Conservation (phyloP, 352 stramenopile species). For the Pythium apleroticum region DNA sequence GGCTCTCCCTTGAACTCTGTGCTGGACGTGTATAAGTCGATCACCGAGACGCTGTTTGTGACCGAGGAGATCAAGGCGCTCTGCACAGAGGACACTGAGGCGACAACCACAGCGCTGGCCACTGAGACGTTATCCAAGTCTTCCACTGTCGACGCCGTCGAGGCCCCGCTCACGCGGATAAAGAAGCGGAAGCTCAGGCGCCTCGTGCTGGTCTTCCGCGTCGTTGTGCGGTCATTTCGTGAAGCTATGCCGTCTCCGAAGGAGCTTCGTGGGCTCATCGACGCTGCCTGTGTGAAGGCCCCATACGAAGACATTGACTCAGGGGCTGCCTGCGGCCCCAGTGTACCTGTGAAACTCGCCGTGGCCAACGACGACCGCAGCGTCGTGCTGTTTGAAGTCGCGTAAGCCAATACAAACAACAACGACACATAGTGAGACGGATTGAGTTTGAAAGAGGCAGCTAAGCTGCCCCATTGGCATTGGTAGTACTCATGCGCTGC, state of each 20-base stretch:
- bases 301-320: not conserved
- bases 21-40: conserved; percentile 64
- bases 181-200: conserved; percentile 46
- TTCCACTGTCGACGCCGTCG: not conserved
- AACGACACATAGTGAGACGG: not conserved
- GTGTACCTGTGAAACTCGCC: conserved; percentile 58
- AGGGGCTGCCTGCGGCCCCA: not conserved
- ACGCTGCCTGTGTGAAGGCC: not conserved
- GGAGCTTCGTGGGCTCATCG: conserved; percentile 24
- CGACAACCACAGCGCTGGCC: not conserved
- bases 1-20: conserved; percentile 18
- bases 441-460: conserved; percentile 11
- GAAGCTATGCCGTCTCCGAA: conserved; percentile 35
- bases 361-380: conserved; percentile 55
- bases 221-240: conserved; percentile 48
- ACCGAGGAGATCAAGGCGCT: conserved; percentile 3
- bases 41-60: conserved; percentile 28
- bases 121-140: not conserved
- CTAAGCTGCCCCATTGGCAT: conserved; percentile 15
- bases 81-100: not conserved
- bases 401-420: not conserved
- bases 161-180: conserved; percentile 12
- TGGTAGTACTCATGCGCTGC: conserved; percentile 11
- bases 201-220: conserved; percentile 52
- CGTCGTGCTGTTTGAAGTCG: conserved; percentile 66